phyloP scores from a whole-genome alignment of 2,329 filamentous ascomycete genomes.

The Pseudogymnoascus pannorum region DNA sequence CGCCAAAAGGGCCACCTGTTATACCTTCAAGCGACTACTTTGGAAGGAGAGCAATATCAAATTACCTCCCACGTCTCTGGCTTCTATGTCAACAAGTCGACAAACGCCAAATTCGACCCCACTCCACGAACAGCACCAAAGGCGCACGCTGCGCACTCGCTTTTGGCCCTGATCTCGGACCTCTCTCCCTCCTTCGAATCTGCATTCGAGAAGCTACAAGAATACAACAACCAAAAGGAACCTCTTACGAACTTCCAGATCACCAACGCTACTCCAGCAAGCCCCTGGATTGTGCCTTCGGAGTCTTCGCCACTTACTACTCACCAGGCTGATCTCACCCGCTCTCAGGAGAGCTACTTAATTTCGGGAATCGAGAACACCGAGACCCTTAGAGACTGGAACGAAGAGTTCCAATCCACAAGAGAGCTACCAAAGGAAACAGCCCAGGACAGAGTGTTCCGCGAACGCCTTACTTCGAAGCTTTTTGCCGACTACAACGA shows the following conservation, averaged over 20 bases:
- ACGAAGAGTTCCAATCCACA: slow-evolving; percentile 97
- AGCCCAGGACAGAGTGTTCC: slow-evolving; percentile 91
- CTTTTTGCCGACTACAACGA: slow-evolving; percentile 97
- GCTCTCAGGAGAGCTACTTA: slow-evolving; percentile 88
- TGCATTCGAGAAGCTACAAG: slow-evolving; percentile 71
- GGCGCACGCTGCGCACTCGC: slow-evolving; percentile 71
- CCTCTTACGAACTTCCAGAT: slow-evolving; percentile 91
- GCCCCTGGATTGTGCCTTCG: slow-evolving; percentile 81
- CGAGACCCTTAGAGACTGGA: slow-evolving; percentile 94
- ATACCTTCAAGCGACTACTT: slow-evolving; percentile 82
- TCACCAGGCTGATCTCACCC: slow-evolving; percentile 76
- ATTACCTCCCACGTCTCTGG: slow-evolving; percentile 90
- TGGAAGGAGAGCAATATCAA: slow-evolving; percentile 90
- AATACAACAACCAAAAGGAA: slow-evolving; percentile 78
- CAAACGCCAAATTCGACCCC: slow-evolving; percentile 91
- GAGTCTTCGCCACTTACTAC: slow-evolving; percentile 55
- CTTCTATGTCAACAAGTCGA: slow-evolving; percentile 96
- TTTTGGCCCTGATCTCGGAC: slow-evolving; percentile 69
- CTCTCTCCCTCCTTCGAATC: slow-evolving; percentile 77
- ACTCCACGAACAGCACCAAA: slow-evolving; percentile 73
- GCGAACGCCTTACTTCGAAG: slow-evolving; percentile 88
- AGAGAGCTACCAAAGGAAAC: slow-evolving; percentile 88
- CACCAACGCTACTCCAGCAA: slow-evolving; percentile 86
- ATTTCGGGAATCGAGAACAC: slow-evolving; percentile 87
- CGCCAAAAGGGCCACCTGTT: slow-evolving; percentile 87